Evolutionary conservation across 179 eudicot species (phyloP), one percentile per base, ranked within the genome.

Genomic region (Spinacia oleracea): DNA sequence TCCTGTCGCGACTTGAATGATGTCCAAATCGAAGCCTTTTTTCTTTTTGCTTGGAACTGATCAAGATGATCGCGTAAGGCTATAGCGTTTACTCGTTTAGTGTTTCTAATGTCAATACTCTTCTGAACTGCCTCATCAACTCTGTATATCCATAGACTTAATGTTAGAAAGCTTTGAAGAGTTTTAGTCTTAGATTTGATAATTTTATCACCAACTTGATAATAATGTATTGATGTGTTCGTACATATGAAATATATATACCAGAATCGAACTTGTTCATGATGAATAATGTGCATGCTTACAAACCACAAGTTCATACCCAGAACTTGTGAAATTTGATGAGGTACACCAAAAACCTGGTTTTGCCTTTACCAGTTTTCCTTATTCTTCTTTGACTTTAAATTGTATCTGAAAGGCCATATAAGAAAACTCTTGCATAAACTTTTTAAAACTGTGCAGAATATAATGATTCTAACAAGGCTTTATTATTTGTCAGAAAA

Each of bases 301-400:
- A 85, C 77, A 88, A 81, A 79, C 98, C 97, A 21, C 91, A 92
- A 84, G 96, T 94, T 81, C 88, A 93, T 84, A 93, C 97, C 73
- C 97, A 88, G 65, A 91, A 93, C 86, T 93, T 93, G 91, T 93
- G 97, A 93, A 91, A 79, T 93, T 91, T 75, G 97, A 94, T 85
- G 98, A 94, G 86, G 98, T 94, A 93, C 77, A 74, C 72, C 42
- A 43, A 23, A 14, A 51, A 60, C 35, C 74, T 70, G 12, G 56
- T 79, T 70, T 72, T 48, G n/a, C 46, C 38, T 46, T 76, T 76
- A 23, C 14, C n/a, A 48, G 29, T 48, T 70, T 20, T 62, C 50
- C 45, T 40, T 71, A 35, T 43, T 68, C 23, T 66, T n/a, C 58
- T 25, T 73, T 29, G 31, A 48, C 23, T 6, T 27, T 18, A 15